Conservation (phyloP, 352 stramenopile species). For the Hyaloperonospora arabidopsidis region DNA sequence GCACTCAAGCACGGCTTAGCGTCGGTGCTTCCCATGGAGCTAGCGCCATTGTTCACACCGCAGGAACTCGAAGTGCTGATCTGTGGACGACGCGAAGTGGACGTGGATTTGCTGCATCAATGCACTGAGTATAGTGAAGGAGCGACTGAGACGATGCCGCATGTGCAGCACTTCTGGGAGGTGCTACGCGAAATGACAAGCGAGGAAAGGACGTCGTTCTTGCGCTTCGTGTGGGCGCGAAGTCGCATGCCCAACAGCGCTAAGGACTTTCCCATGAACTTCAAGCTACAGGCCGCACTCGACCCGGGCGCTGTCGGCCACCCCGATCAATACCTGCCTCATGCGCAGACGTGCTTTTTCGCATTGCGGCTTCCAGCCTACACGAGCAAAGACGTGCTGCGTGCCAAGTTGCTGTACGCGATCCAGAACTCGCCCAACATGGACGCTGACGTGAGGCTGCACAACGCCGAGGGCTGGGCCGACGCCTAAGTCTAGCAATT, state of each 20-base stretch:
- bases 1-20: constrained; percentile 83
- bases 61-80: constrained; percentile 94
- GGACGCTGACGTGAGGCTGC: constrained; percentile 86
- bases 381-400: constrained; percentile 83
- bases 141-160: constrained; percentile 84
- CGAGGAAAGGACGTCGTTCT: constrained; percentile 91
- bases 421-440: constrained; percentile 96
- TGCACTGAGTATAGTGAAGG: constrained; percentile 96
- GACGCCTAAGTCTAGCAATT: constrained; percentile 42
- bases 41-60: constrained; percentile 93
- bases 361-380: constrained; percentile 94
- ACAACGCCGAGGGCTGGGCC: constrained; percentile 88
- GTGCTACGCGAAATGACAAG: constrained; percentile 93
- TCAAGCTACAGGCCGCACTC: constrained; percentile 86
- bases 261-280: constrained; percentile 95
- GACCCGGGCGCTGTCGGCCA: constrained; percentile 65
- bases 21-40: constrained; percentile 93
- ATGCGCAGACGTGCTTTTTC: constrained; percentile 99
- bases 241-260: constrained; percentile 94
- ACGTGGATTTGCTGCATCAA: constrained; percentile 92
- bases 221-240: constrained; percentile 97
- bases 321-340: constrained; percentile 90
- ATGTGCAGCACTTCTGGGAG: constrained; percentile 94
- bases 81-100: constrained; percentile 93
- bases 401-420: constrained; percentile 85